phyloP scores from a whole-genome alignment of 345 rosid species.

The Cardiospermum halicacabum region DNA sequence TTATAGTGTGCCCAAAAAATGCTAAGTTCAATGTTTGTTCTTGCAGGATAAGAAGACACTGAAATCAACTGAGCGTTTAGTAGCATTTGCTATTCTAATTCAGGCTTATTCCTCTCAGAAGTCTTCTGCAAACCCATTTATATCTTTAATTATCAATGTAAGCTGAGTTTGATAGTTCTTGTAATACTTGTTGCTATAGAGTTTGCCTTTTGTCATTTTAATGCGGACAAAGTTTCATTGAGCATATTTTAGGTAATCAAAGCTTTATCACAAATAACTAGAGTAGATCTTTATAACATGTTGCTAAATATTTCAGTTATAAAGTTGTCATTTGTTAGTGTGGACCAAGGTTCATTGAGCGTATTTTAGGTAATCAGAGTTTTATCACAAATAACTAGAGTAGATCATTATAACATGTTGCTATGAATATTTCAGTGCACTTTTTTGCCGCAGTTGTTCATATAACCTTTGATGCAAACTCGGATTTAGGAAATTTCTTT shows the following conservation, averaged over 20 bases:
- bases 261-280: background rate
- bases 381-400: background rate
- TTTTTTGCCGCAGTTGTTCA: background rate
- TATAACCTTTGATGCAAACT: background rate
- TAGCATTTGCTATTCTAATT: slow-evolving; percentile 61
- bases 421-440: background rate
- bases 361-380: background rate
- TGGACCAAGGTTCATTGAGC: background rate
- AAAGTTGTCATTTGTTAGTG: background rate
- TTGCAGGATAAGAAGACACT: slow-evolving; percentile 58
- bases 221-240: background rate
- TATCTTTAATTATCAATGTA: slow-evolving; percentile 52
- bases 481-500: background rate
- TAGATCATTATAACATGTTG: too few relatives aligned
- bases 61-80: slow-evolving; percentile 58
- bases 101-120: slow-evolving; percentile 54
- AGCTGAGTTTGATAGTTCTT: slow-evolving; percentile 19
- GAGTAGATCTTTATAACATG: background rate
- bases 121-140: slow-evolving; percentile 56
- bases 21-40: slow-evolving; percentile 8
- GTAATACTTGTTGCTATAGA: background rate
- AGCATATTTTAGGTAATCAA: background rate
- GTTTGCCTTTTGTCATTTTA: background rate
- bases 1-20: background rate
- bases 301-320: too few relatives aligned